Base-by-base conservation (phyloP, 2,329 filamentous ascomycete genomes). In the Epicoccum sorghinum region DNA sequence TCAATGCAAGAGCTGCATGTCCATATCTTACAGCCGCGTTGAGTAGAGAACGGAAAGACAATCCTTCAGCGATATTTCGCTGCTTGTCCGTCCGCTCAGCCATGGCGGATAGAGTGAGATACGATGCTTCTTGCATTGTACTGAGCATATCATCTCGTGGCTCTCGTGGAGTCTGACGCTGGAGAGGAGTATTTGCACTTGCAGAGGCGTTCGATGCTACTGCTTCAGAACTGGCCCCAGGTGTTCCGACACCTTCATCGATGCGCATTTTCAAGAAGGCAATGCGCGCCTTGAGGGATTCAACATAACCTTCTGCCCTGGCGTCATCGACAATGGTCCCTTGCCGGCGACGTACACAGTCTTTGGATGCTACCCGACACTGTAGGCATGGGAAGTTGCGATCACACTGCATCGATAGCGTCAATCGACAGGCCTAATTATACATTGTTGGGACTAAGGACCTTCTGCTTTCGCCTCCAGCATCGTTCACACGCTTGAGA, bases 401-500 rank as follows among this genome's bases (percentile, higher is more conserved):
- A 29, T 9, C 39, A 24, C 39, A 41, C 39, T 41, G 13, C 18
- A 18, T 18, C 9, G 39, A 18, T 29, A n/a, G 39, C 14, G 39
- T 41, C 25, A 41, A 30, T 18, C n/a, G 13, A 30, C 7, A 29
- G 4, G n/a, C 22, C 2, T 41, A 2, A 14, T n/a, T 12, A 18
- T 29, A 24, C 6, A 18, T 13, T 18, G 5, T 29, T n/a, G 39
- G 39, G 39, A 29, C 8, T 14, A 7, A 18, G 1, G 18, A 62
- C 57, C 50, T 62, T 62, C 33, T 62, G 57, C 43, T 62, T 62
- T 18, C 59, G 39, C 35, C 51, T 55, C 59, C 57, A 62, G 38
- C 59, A 62, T 29, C 57, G 39, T 13, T 60, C 59, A 13, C 59
- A 62, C 22, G 59, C 59, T 25, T 60, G 59, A 8, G 41, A 42